phyloP scores from a whole-genome alignment of 2,329 filamentous ascomycete species.

The Apiospora marii region DNA sequence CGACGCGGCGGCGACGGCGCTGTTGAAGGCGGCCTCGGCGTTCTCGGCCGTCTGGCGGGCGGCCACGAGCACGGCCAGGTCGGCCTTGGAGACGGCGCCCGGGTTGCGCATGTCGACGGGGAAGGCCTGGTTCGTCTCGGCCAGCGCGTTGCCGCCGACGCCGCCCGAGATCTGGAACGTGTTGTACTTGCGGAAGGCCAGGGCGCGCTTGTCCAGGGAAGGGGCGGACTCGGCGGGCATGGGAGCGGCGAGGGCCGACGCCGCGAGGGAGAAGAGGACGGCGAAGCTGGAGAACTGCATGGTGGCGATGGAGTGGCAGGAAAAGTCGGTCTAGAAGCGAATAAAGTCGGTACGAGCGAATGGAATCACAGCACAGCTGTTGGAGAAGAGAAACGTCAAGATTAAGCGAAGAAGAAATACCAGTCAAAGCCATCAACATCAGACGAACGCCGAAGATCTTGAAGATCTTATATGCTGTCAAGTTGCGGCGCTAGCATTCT shows the following conservation, averaged over 20 bases:
- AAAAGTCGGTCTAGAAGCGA: no score
- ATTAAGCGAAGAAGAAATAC: neutral
- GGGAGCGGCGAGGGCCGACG: slow-evolving; percentile 24
- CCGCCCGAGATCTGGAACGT: slow-evolving; percentile 28
- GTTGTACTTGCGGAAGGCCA: slow-evolving; percentile 27
- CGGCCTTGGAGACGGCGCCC: slow-evolving; percentile 25
- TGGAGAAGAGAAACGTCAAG: neutral
- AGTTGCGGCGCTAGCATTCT: neutral
- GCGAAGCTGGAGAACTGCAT: slow-evolving; percentile 28
- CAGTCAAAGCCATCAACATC: neutral
- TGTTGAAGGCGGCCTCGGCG: slow-evolving; percentile 28
- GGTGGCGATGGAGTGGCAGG: neutral
- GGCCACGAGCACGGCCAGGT: slow-evolving; percentile 26
- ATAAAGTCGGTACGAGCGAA: neutral
- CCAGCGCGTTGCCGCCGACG: slow-evolving; percentile 27
- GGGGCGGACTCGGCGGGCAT: neutral
- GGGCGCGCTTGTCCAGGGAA: slow-evolving; percentile 25
- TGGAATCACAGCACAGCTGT: slow-evolving; percentile 24
- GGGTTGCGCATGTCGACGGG: slow-evolving; percentile 27
- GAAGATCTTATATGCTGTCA: slow-evolving; percentile 12
- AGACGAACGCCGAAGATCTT: slow-evolving; percentile 7
- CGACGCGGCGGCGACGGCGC: slow-evolving; percentile 24
- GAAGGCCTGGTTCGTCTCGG: slow-evolving; percentile 26
- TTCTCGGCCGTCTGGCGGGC: slow-evolving; percentile 29
- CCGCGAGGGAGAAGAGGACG: slow-evolving; percentile 25